Percentiles rank a stretch among this genome's conserved stretches.
Conservation (phyloP, 73 alveolate species). For the Diophrys sp. region DNA sequence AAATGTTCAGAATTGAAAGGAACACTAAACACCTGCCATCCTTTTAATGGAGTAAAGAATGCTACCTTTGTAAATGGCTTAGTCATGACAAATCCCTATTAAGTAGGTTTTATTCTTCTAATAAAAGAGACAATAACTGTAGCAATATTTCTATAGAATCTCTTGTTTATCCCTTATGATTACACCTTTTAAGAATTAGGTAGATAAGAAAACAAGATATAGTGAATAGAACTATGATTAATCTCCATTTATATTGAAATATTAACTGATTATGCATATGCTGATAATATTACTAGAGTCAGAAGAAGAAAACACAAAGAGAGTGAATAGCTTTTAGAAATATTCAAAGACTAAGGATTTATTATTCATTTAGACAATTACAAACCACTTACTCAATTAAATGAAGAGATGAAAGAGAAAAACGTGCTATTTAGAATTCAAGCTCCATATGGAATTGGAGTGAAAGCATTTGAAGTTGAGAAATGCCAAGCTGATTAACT, state of each 20-base stretch:
- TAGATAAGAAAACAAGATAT: too few relatives aligned
- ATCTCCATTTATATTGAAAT: slow-evolving; percentile 16
- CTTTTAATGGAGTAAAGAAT: too few relatives aligned
- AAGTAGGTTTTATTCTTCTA: too few relatives aligned
- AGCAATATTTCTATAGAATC: too few relatives aligned
- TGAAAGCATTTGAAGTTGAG: slow-evolving; percentile 35
- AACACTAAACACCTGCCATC: too few relatives aligned
- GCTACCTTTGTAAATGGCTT: too few relatives aligned
- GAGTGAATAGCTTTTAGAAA: slow-evolving; percentile 20
- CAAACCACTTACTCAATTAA: slow-evolving; percentile 10
- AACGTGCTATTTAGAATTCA: slow-evolving; percentile 27
- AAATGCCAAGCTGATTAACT: slow-evolving; percentile 14
- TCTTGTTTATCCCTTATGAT: too few relatives aligned
- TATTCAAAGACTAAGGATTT: slow-evolving; percentile 35
- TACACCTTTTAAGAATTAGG: too few relatives aligned
- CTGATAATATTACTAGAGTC: slow-evolving; percentile 28
- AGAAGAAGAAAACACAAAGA: slow-evolving; percentile 53
- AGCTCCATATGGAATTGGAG: slow-evolving; percentile 41
- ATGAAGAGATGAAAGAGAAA: slow-evolving; percentile 12
- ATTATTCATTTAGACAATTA: slow-evolving; percentile 32
- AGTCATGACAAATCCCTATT: too few relatives aligned
- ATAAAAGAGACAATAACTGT: too few relatives aligned
- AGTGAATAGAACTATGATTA: neutral
- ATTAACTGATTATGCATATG: slow-evolving; percentile 23
- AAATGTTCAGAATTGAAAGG: too few relatives aligned